Conservation (phyloP, 1,284 basidiomycete genomes). For the Mycena citricolor region DNA sequence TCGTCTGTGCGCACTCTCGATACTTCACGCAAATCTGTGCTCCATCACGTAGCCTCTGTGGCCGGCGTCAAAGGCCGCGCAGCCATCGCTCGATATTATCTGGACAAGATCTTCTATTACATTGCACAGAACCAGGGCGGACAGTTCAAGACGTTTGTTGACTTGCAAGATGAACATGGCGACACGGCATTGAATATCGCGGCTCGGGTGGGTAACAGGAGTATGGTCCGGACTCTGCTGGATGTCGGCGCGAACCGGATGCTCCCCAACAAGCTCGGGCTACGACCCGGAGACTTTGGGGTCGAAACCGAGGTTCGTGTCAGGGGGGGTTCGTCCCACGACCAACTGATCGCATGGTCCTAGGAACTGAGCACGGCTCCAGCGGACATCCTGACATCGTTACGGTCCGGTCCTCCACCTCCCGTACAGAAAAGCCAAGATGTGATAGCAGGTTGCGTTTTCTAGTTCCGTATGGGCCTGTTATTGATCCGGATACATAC, state of each 20-base stretch:
- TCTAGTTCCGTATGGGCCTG: background rate
- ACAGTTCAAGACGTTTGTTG: slow-evolving; percentile 80
- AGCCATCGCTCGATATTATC: slow-evolving; percentile 85
- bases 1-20: slow-evolving; percentile 88
- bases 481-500: slow-evolving; percentile 17
- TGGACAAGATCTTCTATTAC: slow-evolving; percentile 87
- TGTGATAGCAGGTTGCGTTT: slow-evolving; percentile 74
- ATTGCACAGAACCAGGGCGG: slow-evolving; percentile 71
- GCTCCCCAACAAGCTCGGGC: slow-evolving; percentile 90
- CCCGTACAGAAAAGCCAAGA: slow-evolving; percentile 89
- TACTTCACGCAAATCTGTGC: slow-evolving; percentile 81
- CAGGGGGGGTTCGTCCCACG: background rate
- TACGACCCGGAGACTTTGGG: slow-evolving; percentile 92
- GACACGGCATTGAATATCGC: slow-evolving; percentile 97
- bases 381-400: slow-evolving; percentile 71
- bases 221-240: slow-evolving; percentile 83
- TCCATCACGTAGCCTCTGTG: slow-evolving; percentile 94
- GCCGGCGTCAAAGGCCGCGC: slow-evolving; percentile 91
- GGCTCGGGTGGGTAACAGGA: slow-evolving; percentile 89
- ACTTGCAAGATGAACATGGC: slow-evolving; percentile 94
- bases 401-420: slow-evolving; percentile 67
- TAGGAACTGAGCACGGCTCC: slow-evolving; percentile 73
- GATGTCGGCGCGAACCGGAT: slow-evolving; percentile 93
- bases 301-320: slow-evolving; percentile 86
- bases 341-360: slow-evolving; percentile 7